phyloP scores from a whole-genome alignment of 2,329 filamentous ascomycete species.

The Coniella vitis region DNA sequence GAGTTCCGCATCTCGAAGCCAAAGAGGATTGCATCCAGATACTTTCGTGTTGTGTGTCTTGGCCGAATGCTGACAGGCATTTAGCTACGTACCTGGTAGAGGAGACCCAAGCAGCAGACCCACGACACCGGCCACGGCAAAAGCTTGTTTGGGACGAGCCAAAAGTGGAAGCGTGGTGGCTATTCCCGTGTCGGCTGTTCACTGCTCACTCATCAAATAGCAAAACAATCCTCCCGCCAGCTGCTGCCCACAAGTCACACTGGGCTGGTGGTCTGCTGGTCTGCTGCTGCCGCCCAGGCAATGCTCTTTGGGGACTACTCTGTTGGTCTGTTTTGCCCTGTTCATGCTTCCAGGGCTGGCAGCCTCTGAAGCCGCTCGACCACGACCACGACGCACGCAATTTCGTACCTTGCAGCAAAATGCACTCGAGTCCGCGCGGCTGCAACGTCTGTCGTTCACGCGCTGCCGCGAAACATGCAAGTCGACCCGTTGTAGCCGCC shows the following conservation, averaged over 20 bases:
- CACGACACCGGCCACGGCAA: background rate
- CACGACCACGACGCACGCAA: background rate
- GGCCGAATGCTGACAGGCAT: too few relatives aligned
- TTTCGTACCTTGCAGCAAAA: background rate
- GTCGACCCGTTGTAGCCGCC: conserved; percentile 36
- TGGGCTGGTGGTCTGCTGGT: background rate
- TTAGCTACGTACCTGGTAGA: too few relatives aligned
- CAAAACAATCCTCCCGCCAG: background rate
- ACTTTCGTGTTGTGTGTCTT: too few relatives aligned
- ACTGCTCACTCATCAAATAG: background rate
- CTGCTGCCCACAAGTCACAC: background rate
- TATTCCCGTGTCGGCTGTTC: conserved; percentile 6
- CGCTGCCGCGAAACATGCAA: conserved; percentile 1
- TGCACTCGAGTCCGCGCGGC: too few relatives aligned
- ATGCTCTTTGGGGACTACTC: background rate
- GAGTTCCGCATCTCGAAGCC: too few relatives aligned
- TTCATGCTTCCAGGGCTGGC: too few relatives aligned
- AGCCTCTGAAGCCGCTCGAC: too few relatives aligned
- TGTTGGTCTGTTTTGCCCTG: too few relatives aligned
- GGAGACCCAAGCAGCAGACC: background rate
- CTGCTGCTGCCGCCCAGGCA: background rate
- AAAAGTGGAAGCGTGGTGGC: background rate
- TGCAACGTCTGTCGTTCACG: too few relatives aligned
- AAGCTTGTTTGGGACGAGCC: background rate
- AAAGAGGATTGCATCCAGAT: too few relatives aligned